Conservation (phyloP, 192 early-diverging fungal species). For the Helicostylum pulchrum region DNA sequence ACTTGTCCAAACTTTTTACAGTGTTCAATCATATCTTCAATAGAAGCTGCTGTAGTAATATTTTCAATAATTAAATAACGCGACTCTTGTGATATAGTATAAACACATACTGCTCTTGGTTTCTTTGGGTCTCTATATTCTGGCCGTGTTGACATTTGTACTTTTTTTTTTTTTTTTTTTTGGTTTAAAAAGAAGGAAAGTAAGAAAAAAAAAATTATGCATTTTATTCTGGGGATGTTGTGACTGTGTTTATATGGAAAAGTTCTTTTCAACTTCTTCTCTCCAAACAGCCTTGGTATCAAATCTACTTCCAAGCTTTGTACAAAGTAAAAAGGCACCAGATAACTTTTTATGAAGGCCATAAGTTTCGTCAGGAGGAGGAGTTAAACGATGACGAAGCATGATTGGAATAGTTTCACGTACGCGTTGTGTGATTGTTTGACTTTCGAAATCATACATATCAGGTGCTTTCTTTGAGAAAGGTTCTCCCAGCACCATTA, state of each 20-base stretch:
- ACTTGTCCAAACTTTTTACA: slow-evolving; percentile 20
- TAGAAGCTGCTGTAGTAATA: slow-evolving; percentile 22
- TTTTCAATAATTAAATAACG: slow-evolving; percentile 32
- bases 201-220: no score
- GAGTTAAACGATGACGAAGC: slow-evolving; percentile 89
- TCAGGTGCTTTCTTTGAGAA: slow-evolving; percentile 54
- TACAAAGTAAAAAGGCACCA: slow-evolving; percentile 89
- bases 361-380: slow-evolving; percentile 98
- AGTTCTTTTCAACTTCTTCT: slow-evolving; percentile 27
- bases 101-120: slow-evolving; percentile 24
- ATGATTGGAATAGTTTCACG: slow-evolving; percentile 90
- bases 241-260: not conserved
- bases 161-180: no score
- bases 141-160: not conserved
- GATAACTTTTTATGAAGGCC: slow-evolving; percentile 92
- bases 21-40: slow-evolving; percentile 17
- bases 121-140: slow-evolving; percentile 23
- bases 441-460: slow-evolving; percentile 77
- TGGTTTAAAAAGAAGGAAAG: no score
- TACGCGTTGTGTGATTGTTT: slow-evolving; percentile 81
- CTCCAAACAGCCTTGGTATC: slow-evolving; percentile 37
- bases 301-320: slow-evolving; percentile 59
- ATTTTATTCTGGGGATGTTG: no score
- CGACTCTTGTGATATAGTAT: slow-evolving; percentile 37
- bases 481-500: slow-evolving; percentile 84